phyloP scores from a whole-genome alignment of 768 basidiomycete species.

The Dioszegia aurantiaca region DNA sequence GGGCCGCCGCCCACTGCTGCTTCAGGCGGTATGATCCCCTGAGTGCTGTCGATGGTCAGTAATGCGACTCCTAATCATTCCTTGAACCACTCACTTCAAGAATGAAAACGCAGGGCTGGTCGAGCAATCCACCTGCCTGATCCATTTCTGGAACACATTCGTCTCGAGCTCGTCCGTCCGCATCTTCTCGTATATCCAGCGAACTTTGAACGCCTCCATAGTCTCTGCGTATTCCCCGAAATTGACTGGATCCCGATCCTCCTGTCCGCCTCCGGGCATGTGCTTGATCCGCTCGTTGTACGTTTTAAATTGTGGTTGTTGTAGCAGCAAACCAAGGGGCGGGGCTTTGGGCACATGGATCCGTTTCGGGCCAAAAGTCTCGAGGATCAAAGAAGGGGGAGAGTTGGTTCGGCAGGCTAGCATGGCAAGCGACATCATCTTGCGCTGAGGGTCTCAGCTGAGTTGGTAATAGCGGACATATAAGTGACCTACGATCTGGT shows the following conservation, averaged over 20 bases:
- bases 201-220: conserved; percentile 79
- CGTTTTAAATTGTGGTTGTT: conserved; percentile 57
- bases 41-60: conserved; percentile 60
- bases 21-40: conserved; percentile 69
- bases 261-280: conserved; percentile 20
- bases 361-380: conserved; percentile 68
- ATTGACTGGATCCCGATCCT: conserved; percentile 40
- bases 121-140: conserved; percentile 39
- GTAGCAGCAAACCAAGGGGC: conserved; percentile 84
- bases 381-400: conserved; percentile 65
- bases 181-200: conserved; percentile 82
- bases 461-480: background rate
- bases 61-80: conserved; percentile 61
- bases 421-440: conserved; percentile 91
- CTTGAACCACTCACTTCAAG: conserved; percentile 76
- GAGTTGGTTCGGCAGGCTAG: conserved; percentile 72
- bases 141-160: conserved; percentile 59
- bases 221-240: conserved; percentile 63
- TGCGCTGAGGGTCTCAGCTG: conserved; percentile 62
- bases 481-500: conserved; percentile 68
- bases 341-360: conserved; percentile 95
- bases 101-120: conserved; percentile 61
- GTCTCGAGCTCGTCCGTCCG: conserved; percentile 73
- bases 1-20: conserved; percentile 60
- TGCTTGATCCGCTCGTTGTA: conserved; percentile 53